Evolutionary conservation across 257 asterid genomes (phyloP).

Genomic region (Ballota nigra): DNA sequence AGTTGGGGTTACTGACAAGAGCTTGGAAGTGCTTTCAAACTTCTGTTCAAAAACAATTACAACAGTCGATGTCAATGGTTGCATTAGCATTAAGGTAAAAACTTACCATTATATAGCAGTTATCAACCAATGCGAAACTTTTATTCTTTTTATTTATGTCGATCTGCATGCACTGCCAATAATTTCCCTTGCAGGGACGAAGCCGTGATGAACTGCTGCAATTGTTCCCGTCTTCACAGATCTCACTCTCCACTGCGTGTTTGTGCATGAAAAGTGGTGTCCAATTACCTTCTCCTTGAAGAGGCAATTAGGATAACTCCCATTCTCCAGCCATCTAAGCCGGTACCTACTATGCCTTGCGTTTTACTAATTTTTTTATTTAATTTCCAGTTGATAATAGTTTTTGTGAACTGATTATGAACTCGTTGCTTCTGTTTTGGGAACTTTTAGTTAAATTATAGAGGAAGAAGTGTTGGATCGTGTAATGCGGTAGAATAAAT

Average conservation of each 20-base stretch:
- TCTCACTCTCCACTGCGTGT: conserved; percentile 30
- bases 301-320: conserved; percentile 54
- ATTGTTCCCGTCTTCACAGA: conserved; percentile 68
- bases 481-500: background rate
- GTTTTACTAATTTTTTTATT: too few species aligned
- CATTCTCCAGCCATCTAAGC: conserved; percentile 56
- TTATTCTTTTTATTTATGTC: background rate
- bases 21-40: conserved; percentile 71
- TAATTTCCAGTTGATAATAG: background rate
- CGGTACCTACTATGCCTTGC: conserved; percentile 28
- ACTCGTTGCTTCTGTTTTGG: too few species aligned
- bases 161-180: background rate
- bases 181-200: conserved; percentile 52
- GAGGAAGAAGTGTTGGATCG: too few species aligned
- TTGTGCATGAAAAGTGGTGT: conserved; percentile 38
- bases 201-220: conserved; percentile 64
- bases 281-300: conserved; percentile 50
- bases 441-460: conserved; percentile 9
- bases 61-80: conserved; percentile 94
- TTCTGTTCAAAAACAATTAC: conserved; percentile 60
- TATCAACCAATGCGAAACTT: background rate
- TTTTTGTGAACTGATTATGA: too few species aligned
- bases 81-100: conserved; percentile 80
- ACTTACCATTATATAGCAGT: background rate
- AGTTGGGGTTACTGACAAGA: conserved; percentile 84